Evolutionary conservation across 1,284 basidiomycete species (phyloP).

Genomic region (Anthracocystis walkeri): DNA sequence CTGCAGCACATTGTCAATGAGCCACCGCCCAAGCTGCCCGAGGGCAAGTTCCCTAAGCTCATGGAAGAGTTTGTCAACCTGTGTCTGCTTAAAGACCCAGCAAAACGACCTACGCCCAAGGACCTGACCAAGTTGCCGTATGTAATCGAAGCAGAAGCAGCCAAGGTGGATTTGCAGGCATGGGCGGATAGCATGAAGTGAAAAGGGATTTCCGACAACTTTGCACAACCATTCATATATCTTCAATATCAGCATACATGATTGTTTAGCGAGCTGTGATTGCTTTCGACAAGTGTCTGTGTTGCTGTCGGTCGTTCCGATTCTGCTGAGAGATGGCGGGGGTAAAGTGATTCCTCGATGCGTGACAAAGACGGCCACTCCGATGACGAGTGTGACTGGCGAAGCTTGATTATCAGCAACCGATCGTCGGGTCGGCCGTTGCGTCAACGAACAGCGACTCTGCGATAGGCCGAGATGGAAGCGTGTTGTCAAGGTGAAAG

Average conservation of each 20-base stretch:
- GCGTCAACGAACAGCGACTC: no score
- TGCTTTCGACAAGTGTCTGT: not conserved
- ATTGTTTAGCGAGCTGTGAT: not conserved
- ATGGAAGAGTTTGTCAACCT: slow-evolving; percentile 64
- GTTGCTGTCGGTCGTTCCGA: not conserved
- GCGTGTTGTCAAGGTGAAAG: no score
- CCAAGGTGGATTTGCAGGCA: slow-evolving; percentile 53
- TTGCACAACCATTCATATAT: not conserved
- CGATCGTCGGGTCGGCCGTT: not conserved
- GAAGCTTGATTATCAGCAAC: not conserved
- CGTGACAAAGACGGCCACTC: not conserved
- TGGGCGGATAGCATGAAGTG: slow-evolving; percentile 55
- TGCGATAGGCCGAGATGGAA: no score
- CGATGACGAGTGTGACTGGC: not conserved
- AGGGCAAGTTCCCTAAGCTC: slow-evolving; percentile 51
- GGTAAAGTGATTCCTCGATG: no score
- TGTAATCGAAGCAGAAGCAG: slow-evolving; percentile 49
- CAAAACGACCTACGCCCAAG: slow-evolving; percentile 62
- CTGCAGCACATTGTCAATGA: slow-evolving; percentile 94
- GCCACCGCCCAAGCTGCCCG: slow-evolving; percentile 63
- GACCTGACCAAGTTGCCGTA: slow-evolving; percentile 58
- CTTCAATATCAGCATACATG: not conserved
- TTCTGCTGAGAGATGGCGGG: not conserved
- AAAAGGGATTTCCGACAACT: not conserved
- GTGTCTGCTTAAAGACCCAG: slow-evolving; percentile 66